These are phyloP conservation scores for Chytriomyces confervae DNA, from an alignment of 192 early-diverging fungal species.

Conservation along the genomic window DNA sequence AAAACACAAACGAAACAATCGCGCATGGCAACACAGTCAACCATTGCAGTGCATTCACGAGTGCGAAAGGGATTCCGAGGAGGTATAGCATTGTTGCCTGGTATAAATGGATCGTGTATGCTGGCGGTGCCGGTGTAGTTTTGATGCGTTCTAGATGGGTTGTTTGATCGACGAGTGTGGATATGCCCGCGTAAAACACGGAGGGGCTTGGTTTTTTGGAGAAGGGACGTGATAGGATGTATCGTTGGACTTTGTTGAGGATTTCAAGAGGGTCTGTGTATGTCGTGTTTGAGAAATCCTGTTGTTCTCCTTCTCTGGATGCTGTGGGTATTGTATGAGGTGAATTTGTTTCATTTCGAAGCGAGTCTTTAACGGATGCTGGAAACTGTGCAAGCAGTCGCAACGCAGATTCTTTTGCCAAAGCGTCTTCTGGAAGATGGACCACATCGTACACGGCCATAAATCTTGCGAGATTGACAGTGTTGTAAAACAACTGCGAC, in stretches of 20 bases:
- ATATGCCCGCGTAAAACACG: constrained; percentile 71
- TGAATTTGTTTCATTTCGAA: constrained; percentile 56
- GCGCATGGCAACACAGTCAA: constrained; percentile 70
- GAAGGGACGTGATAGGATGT: constrained; percentile 57
- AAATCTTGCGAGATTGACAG: constrained; percentile 77
- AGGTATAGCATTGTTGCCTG: constrained; percentile 77
- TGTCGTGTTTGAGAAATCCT: background rate
- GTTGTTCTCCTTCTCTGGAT: constrained; percentile 39
- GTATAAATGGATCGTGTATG: constrained; percentile 85
- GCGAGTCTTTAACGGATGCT: constrained; percentile 78
- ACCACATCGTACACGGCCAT: constrained; percentile 25
- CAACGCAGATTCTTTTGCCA: constrained; percentile 50
- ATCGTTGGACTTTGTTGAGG: constrained; percentile 36
- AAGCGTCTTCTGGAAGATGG: constrained; percentile 51
- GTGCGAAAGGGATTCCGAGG: constrained; percentile 79
- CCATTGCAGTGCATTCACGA: constrained; percentile 56
- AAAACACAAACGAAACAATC: constrained; percentile 69
- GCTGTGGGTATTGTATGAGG: background rate
- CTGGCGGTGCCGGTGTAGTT: constrained; percentile 42
- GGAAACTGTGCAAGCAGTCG: constrained; percentile 77
- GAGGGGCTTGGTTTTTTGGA: constrained; percentile 65
- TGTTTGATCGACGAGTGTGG: constrained; percentile 27
- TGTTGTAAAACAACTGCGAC: constrained; percentile 70
- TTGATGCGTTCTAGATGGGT: constrained; percentile 1
- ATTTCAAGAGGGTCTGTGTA: background rate